Evolutionary conservation across 129 eudicot genomes (phyloP), one percentile per base, ranked within the genome.

Genomic region (Sambucus nigra): DNA sequence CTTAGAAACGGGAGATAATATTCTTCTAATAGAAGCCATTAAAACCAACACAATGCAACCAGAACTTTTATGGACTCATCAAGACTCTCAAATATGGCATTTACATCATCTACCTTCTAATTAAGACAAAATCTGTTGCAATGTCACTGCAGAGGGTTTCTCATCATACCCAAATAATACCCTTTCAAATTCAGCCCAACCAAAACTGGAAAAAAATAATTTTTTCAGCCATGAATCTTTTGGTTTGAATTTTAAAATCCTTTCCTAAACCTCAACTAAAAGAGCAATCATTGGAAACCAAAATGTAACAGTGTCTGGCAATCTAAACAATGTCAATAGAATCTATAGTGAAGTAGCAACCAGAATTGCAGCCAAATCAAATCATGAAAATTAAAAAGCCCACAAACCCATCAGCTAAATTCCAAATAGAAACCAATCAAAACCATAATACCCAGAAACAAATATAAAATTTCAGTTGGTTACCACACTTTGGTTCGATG

Each of bases 21-120:
- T 76, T 67, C 95, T 81, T 61, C 95, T 64, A 47, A 85, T 77
- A 4, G 95, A 80, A 55, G 91, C 88, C 95, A 86, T 86, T 16
- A 27, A 7, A 62, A n/a, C 9, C 28, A 46, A 47, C 6, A 11
- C 15, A 41, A 9, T 14, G 2, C 28, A 23, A 27, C 18, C 1
- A 1, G 1, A 44, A 9, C 25, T 16, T 24, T 48, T n/a, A 13
- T n/a, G 1, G 45, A 54, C 40, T n/a, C 19, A n/a, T n/a, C n/a
- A n/a, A n/a, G n/a, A n/a, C n/a, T n/a, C n/a, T n/a, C n/a, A n/a
- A n/a, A n/a, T n/a, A n/a, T n/a, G n/a, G n/a, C n/a, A 20, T 40
- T 22, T 20, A 35, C 42, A 7, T 35, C 42, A 35, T 16, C 5
- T 39, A 5, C 5, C 4, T 9, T 29, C 7, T 4, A 63, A 26